These are phyloP conservation scores for Colletotrichum agaves DNA, from an alignment of 2,329 filamentous ascomycete species.

Conservation along the genomic window DNA sequence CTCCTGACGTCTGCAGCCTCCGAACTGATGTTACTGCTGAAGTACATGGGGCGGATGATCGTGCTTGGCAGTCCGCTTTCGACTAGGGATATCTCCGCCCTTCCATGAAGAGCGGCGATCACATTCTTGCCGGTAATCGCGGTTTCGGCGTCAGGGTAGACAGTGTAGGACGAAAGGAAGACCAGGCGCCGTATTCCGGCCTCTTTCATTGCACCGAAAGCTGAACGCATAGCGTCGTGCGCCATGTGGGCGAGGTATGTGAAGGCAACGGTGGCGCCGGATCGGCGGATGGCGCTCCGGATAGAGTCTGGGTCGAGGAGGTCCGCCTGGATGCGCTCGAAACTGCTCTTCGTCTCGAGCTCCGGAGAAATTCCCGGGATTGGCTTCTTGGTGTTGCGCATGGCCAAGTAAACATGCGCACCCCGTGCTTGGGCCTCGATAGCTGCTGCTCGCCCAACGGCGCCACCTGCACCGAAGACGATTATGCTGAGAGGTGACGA, in stretches of 20 bases:
- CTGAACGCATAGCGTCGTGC: conserved; percentile 52
- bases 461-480: conserved; percentile 62
- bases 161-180: conserved; percentile 54
- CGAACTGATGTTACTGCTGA: conserved; percentile 54
- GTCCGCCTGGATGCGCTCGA: conserved; percentile 55
- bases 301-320: conserved; percentile 54
- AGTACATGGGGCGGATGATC: conserved; percentile 53
- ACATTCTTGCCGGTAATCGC: conserved; percentile 42
- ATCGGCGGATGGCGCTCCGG: conserved; percentile 49
- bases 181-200: conserved; percentile 56
- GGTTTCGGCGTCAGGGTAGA: conserved; percentile 43
- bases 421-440: conserved; percentile 51
- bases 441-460: conserved; percentile 54
- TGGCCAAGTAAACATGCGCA: conserved; percentile 57
- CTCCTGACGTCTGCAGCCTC: conserved; percentile 43
- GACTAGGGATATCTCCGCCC: conserved; percentile 55
- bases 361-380: conserved; percentile 43
- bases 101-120: conserved; percentile 55
- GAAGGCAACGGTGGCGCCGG: conserved; percentile 59
- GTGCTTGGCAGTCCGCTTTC: conserved; percentile 50
- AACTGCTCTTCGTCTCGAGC: conserved; percentile 45
- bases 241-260: conserved; percentile 52
- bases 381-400: conserved; percentile 57
- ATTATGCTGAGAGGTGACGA: conserved; percentile 45
- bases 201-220: conserved; percentile 54